Percentiles rank a stretch among this genome's conserved stretches.
These are phyloP conservation scores for Aspergillus fumigatus DNA, from an alignment of 2,329 filamentous ascomycete species.

Conservation along the genomic window DNA sequence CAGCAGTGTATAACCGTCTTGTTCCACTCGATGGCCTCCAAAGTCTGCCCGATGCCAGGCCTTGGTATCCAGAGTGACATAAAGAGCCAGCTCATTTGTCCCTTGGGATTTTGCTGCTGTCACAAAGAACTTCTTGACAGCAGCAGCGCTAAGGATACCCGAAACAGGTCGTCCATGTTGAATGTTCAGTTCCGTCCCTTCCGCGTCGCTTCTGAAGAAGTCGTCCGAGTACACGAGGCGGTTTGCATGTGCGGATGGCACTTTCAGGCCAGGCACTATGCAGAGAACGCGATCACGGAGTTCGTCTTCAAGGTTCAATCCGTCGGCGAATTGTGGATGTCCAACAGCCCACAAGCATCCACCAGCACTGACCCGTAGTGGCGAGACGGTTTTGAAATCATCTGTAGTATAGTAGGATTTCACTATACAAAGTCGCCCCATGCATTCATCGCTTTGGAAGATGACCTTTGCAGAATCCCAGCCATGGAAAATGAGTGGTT, in stretches of 20 bases:
- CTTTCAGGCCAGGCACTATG: constrained; percentile 69
- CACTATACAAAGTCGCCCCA: constrained; percentile 60
- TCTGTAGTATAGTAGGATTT: constrained; percentile 71
- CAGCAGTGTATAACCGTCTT: constrained; percentile 83
- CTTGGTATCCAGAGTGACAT: constrained; percentile 75
- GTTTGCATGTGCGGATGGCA: constrained; percentile 67
- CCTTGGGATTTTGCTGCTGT: constrained; percentile 73
- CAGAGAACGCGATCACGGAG: constrained; percentile 73
- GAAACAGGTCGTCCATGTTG: constrained; percentile 68
- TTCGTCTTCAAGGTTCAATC: constrained; percentile 54
- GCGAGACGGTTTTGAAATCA: constrained; percentile 68
- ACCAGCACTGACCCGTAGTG: constrained; percentile 63
- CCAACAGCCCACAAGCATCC: constrained; percentile 87
- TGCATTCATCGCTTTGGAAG: constrained; percentile 70
- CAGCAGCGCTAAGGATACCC: constrained; percentile 75
- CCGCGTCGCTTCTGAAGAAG: constrained; percentile 63
- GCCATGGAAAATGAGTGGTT: constrained; percentile 63
- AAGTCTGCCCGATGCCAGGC: constrained; percentile 93
- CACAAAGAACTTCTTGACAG: constrained; percentile 81
- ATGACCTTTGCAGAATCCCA: constrained; percentile 79
- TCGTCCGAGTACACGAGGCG: constrained; percentile 76
- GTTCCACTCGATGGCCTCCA: constrained; percentile 76
- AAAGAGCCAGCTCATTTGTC: constrained; percentile 88
- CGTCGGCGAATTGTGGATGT: constrained; percentile 59
- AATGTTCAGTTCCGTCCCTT: constrained; percentile 66